Evolutionary conservation across 192 early-diverging fungal species (phyloP), one percentile per base, ranked within the genome.

Genomic region (Allomyces macrogynus): DNA sequence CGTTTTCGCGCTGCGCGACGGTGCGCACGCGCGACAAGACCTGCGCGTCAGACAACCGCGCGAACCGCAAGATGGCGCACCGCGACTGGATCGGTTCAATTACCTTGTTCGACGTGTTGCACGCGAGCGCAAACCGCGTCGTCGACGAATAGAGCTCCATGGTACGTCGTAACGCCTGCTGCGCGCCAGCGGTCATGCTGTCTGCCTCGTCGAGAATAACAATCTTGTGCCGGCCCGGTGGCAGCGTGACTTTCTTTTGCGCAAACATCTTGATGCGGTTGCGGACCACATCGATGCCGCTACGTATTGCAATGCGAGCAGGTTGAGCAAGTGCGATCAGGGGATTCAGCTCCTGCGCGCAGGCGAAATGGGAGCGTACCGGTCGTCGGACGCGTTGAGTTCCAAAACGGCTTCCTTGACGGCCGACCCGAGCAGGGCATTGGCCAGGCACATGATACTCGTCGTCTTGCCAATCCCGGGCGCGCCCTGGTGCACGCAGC

Each of bases 391-490:
- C n/a, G 95, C 95, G 68, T 99, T 99, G 60, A 99, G 76, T 70
- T 99, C 95, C 32, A 96, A 71, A 16, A 99, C 92, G 18, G 89
- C 95, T 67, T 95, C 92, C 72, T 95, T 94, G 70, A 84, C 87
- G 7, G 84, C 69, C 10, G 78, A 65, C 1, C 95, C 95, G 1
- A 97, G 80, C 26, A 99, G 73, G 70, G 90, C 88, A 69, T 89
- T 82, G 4, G 93, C 93, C 24, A 99, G 77, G 62, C 92, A 96
- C 20, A 91, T 76, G 63, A 99, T 91, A 64, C 88, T 90, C 1
- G 93, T 99, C 4, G 95, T 99, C 70, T 99, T 99, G 64, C 95
- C 95, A 63, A 95, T 95, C 64, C 95, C 95, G 0, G 95, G 95
- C 14, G 89, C 77, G 22, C 95, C 92, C 81, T 86, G 66, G 62